phyloP scores from a whole-genome alignment of 2,329 filamentous ascomycete species.

The Colletotrichum gigasporum region DNA sequence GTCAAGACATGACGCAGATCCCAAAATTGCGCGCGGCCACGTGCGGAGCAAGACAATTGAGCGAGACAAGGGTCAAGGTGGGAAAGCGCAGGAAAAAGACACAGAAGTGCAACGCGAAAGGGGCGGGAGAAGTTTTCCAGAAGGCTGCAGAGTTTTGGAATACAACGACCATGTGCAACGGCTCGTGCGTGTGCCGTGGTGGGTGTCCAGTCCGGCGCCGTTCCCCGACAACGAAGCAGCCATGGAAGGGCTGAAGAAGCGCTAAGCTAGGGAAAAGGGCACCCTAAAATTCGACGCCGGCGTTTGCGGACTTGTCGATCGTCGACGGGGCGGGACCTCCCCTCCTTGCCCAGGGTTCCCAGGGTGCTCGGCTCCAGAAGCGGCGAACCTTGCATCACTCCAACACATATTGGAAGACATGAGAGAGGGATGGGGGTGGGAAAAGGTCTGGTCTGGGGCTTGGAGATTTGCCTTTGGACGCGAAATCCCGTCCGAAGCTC shows the following conservation, averaged over 20 bases:
- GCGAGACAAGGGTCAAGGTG: background rate
- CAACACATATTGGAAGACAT: background rate
- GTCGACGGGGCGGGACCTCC: background rate
- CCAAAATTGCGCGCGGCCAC: background rate
- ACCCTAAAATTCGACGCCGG: conserved; percentile 6
- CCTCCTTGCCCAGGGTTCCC: background rate
- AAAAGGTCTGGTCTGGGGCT: background rate
- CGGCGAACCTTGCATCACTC: conserved; percentile 19
- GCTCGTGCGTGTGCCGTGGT: background rate
- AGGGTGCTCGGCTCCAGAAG: background rate
- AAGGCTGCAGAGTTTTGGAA: conserved; percentile 1
- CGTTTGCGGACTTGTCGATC: conserved; percentile 24
- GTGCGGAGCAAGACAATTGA: background rate
- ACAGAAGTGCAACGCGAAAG: background rate
- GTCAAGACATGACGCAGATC: conserved; percentile 15
- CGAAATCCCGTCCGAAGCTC: background rate
- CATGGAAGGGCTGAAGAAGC: conserved; percentile 1
- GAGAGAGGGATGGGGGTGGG: background rate
- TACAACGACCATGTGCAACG: background rate
- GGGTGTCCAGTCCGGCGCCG: background rate
- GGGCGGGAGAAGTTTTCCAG: conserved; percentile 26
- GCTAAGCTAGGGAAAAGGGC: background rate
- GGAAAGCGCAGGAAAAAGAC: no score
- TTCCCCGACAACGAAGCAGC: background rate
- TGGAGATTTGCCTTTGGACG: background rate